Evolutionary conservation across 2,329 filamentous ascomycete genomes (phyloP), one percentile per base, ranked within the genome.

Genomic region (Volutella citrinella): DNA sequence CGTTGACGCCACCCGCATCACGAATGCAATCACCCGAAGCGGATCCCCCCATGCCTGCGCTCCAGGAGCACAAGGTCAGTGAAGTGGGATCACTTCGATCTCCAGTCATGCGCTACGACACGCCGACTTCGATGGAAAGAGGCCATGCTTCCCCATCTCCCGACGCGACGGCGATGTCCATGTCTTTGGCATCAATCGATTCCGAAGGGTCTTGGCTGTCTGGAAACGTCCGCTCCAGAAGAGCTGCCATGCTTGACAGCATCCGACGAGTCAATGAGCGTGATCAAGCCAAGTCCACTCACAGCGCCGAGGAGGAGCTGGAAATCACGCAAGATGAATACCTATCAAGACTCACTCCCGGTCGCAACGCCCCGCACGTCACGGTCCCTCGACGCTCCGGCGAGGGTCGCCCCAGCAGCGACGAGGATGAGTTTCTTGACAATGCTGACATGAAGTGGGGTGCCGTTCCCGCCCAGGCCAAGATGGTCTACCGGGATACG

Each of bases 201-300:
- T 96, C 90, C 0, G 93, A 98, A 65, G 93, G 78, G 5, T 96
- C 90, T 1, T 98, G 93, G 93, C 80, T 98, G 27, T 93, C 89
- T 5, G 89, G 91, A 12, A 81, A 82, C 36, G 61, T 70, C 30
- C 73, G 70, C 46, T 70, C 68, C 52, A 61, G 69, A 45, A 60
- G 63, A 19, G 69, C 70, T 36, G 57, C 69, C 55, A 60, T 78
- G 55, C 52, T 69, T 19, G 62, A 59, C 41, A 68, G 59, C 51
- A 57, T 59, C 26, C 43, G 51, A 19, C 53, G 56, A 20, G 51
- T 52, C 24, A 60, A 54, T 29, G 54, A 49, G 17, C 55, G 48
- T 19, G 56, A 59, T 18, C 46, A 43, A 10, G 38, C 40, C 10
- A 40, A 29, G 27, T 59, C 58, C 4, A 53, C 52, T n/a, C 58